Evolutionary conservation across 2,329 filamentous ascomycete species (phyloP), one percentile per base, ranked within the genome.

Genomic region (Neocucurbitaria cava): DNA sequence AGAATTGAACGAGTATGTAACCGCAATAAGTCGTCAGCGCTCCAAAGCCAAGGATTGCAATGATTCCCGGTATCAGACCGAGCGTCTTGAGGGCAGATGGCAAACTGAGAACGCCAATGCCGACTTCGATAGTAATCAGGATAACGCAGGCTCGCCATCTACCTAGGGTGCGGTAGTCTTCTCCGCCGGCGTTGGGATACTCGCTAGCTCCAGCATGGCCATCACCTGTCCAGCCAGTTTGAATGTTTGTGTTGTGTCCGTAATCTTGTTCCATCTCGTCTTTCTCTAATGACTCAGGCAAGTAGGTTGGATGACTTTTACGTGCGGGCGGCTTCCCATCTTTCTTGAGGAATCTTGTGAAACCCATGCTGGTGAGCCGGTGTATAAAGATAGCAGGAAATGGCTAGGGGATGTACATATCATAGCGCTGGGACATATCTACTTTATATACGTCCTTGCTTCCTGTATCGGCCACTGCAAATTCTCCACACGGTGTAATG

Each of bases 61-160:
- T 70, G 46, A 70, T 67, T n/a, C 68, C 68, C 18, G 68, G 68
- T 33, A 70, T 68, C 10, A 70, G 53, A 11, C 68, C 68, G 20
- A 70, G 65, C 11, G 64, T 67, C 43, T 68, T 49, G n/a, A 70
- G 59, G 11, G 66, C 68, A 33, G 66, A 65, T 3, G 68, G 68
- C 31, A 70, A 46, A 49, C 63, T 67, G 36, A 70, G 61, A 46
- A 70, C 62, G 40, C 68, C 68, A 20, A 70, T 70, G 46, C 68
- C 68, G 9, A 70, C 65, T 57, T 70, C 68, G 20, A 70, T 70
- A 30, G 68, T 70, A 51, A 70, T 69, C 15, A 70, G 54, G 36
- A 70, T 68, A 13, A 70, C 65, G 46, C 66, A 68, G 3, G 68
- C 66, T 47, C 66, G 55, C 68, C 68, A 70, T 54, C 68, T 55